Evolutionary conservation across 192 early-diverging fungal species (phyloP).

Genomic region (Mortierella alpina): DNA sequence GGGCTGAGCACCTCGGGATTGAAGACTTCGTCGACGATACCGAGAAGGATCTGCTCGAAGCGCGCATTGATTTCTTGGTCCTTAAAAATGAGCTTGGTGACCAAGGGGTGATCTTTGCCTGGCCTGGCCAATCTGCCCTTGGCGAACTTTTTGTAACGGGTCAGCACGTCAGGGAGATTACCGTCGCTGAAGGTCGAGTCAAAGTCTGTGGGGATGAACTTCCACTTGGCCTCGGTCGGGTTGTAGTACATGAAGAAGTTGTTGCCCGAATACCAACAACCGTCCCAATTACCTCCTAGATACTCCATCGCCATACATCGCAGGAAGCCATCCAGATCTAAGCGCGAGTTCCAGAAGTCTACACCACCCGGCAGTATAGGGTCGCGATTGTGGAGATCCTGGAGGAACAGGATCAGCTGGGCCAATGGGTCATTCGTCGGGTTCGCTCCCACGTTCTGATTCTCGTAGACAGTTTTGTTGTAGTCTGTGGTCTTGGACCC

Average conservation of each 20-base stretch:
- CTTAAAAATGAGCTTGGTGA: slow-evolving; percentile 46
- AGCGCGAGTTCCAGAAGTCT: slow-evolving; percentile 30
- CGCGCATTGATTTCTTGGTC: slow-evolving; percentile 25
- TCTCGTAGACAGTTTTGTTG: slow-evolving; percentile 38
- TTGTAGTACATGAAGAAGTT: slow-evolving; percentile 53
- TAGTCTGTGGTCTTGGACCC: slow-evolving; percentile 32
- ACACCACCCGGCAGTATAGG: slow-evolving; percentile 11
- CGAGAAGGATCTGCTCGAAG: slow-evolving; percentile 34
- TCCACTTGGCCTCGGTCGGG: slow-evolving; percentile 19
- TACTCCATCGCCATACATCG: slow-evolving; percentile 49
- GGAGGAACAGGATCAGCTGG: slow-evolving; percentile 40
- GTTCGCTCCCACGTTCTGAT: slow-evolving; percentile 31
- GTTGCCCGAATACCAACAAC: slow-evolving; percentile 44
- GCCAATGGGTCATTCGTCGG: slow-evolving; percentile 31
- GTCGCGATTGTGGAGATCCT: slow-evolving; percentile 39
- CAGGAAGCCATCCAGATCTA: slow-evolving; percentile 46
- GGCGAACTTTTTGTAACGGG: slow-evolving; percentile 37
- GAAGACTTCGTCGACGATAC: slow-evolving; percentile 19
- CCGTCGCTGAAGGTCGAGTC: slow-evolving; percentile 58
- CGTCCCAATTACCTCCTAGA: slow-evolving; percentile 54
- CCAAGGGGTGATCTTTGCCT: slow-evolving; percentile 33
- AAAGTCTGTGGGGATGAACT: slow-evolving; percentile 53
- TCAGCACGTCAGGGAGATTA: slow-evolving; percentile 13
- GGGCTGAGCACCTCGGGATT: slow-evolving; percentile 17
- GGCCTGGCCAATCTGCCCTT: slow-evolving; percentile 6